phyloP scores from a whole-genome alignment of 352 stramenopile genomes.

The Globisporangium rhizosaccharum region DNA sequence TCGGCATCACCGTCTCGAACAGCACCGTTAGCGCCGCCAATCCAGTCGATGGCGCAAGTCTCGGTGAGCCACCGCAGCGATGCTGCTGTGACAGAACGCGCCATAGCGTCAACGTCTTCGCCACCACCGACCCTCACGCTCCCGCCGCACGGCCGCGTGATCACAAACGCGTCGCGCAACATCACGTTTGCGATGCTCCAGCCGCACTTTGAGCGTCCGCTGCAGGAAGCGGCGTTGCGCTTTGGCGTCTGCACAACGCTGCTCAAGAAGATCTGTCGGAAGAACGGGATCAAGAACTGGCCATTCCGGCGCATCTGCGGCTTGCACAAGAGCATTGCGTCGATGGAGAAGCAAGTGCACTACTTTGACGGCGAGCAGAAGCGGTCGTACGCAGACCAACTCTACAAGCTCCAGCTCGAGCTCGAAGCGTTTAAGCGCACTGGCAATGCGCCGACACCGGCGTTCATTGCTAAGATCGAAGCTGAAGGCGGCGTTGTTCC shows the following conservation, averaged over 20 bases:
- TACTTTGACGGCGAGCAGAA: conserved; percentile 60
- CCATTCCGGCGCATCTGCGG: conserved; percentile 53
- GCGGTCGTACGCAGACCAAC: conserved; percentile 39
- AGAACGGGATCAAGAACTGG: conserved; percentile 58
- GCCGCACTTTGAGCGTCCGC: conserved; percentile 47
- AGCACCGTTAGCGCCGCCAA: not conserved
- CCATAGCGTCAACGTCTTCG: not conserved
- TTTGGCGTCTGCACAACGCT: conserved; percentile 64
- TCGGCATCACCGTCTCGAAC: not conserved
- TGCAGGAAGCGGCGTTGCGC: conserved; percentile 42
- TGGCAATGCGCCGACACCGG: conserved; percentile 28
- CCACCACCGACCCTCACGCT: not conserved
- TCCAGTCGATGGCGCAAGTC: conserved; percentile 1
- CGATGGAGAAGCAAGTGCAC: conserved; percentile 54
- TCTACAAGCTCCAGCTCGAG: conserved; percentile 34
- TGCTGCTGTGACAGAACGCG: not conserved
- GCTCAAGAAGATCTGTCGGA: conserved; percentile 65
- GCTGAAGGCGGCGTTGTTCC: conserved; percentile 4
- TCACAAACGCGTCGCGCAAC: conserved; percentile 40
- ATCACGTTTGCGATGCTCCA: conserved; percentile 56
- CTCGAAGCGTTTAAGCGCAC: conserved; percentile 42
- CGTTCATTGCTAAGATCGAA: conserved; percentile 19
- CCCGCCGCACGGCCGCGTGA: conserved; percentile 16
- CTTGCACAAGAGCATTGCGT: conserved; percentile 50
- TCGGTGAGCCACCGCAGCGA: not conserved